Percentiles rank a stretch among this genome's conserved stretches.
Evolutionary conservation across 2,329 filamentous ascomycete species (phyloP).

Genomic region (Ophiostoma ulmi): DNA sequence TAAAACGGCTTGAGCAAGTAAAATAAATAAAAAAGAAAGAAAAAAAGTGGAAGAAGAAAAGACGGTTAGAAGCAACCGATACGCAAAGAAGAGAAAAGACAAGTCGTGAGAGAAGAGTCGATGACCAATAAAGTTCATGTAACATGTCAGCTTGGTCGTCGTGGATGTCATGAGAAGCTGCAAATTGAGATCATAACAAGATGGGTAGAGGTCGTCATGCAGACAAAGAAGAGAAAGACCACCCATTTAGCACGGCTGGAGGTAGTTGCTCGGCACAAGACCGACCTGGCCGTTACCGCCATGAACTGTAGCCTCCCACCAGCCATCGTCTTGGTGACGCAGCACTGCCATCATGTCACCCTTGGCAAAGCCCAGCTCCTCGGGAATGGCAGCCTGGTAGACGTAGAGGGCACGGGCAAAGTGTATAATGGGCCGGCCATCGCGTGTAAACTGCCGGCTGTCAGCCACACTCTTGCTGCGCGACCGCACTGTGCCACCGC

Average conservation of each 20-base stretch:
- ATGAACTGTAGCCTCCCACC: slow-evolving; percentile 97
- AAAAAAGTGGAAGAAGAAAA: neutral
- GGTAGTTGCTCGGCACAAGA: slow-evolving; percentile 64
- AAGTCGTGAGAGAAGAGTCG: neutral
- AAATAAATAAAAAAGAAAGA: neutral
- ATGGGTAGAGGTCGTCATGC: neutral
- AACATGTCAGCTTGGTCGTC: neutral
- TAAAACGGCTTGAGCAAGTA: neutral
- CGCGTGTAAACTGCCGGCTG: slow-evolving; percentile 74
- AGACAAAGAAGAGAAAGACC: neutral
- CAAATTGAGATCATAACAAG: neutral
- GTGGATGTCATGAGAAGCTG: neutral
- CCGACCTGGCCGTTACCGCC: slow-evolving; percentile 56
- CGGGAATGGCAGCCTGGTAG: slow-evolving; percentile 90
- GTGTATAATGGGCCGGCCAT: slow-evolving; percentile 83
- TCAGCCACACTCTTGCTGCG: slow-evolving; percentile 85
- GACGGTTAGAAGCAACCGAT: neutral
- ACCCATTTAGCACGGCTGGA: slow-evolving; percentile 46
- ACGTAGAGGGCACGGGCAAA: slow-evolving; percentile 91
- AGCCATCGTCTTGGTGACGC: slow-evolving; percentile 91
- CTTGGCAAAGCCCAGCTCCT: slow-evolving; percentile 88
- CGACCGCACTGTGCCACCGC: slow-evolving; percentile 40
- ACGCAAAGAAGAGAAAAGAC: neutral
- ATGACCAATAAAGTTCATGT: neutral
- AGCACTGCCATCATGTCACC: slow-evolving; percentile 86